Base-by-base conservation (phyloP, 352 stramenopile genomes). In the Globisporangium polare region DNA sequence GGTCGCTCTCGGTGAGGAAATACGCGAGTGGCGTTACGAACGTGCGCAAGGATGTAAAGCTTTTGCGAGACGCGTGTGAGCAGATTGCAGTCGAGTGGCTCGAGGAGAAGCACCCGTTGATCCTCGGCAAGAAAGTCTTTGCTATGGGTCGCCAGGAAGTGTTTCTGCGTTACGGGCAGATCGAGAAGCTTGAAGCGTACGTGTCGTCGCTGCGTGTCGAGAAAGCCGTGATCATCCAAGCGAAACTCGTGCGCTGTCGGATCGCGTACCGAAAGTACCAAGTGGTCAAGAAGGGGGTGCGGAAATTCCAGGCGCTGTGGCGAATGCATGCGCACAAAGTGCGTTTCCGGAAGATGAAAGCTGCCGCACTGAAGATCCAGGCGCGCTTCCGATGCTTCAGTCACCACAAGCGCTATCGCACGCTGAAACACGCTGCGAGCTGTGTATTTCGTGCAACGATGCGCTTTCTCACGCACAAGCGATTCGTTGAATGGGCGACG, bases 141-240 rank as follows among this genome's bases (percentile, higher is more conserved):
- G 80, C 78, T 0, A 86, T 92, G 74, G 83, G 83, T 3, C 77
- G 67, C 18, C 70, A 88, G 39, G 83, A 94, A 62, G 70, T 94
- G 0, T 94, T 92, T 45, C 56, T 94, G 22, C 81, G 83, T 1
- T 92, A 94, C 49, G 85, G 83, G 0, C 83, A 94, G 54, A 49
- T 94, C 0, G 85, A 94, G 62, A 76, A 77, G 26, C 71, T 94
- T 12, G 83, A 92, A 31, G 76, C 73, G 5, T 77, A 72, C 5
- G 65, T 85, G 12, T 67, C 69, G 0, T 58, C 65, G 1, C 64
- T 86, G 27, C 73, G 82, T 29, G 59, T 67, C 7, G 71, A 79
- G 13, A 86, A 81, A 24, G 75, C 80, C 0, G 64, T 81, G n/a
- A 50, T 76, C 20, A 39, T 90, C 4, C 78, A 84, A 45, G 83